Base-by-base conservation (phyloP, 768 basidiomycete species). In the Tricholoma matsutake region DNA sequence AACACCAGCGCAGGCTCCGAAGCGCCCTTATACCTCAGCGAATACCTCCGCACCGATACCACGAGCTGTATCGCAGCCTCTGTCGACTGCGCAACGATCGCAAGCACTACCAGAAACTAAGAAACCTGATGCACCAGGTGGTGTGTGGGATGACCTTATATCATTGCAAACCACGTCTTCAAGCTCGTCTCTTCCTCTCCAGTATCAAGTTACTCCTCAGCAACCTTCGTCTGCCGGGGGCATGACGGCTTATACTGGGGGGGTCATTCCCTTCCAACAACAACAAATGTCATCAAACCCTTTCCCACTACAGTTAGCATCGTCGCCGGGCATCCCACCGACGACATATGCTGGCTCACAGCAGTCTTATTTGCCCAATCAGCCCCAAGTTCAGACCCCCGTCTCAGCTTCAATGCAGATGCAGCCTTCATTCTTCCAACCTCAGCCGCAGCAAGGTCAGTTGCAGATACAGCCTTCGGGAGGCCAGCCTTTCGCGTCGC, bases 111-210 rank as follows among this genome's bases (percentile, higher is more conserved):
- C 31, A 29, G 62, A 66, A 57, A 61, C 68, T 18, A 57, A 56
- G 29, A 63, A 60, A 55, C 65, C 68, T 32, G 59, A 47, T 20
- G 37, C 34, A n/a, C 66, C 71, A n/a, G 69, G 69, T 10, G 75
- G 76, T 54, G 79, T 85, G n/a, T 87, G 86, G 86, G 76, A 80
- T 35, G 86, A 88, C 67, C 73, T 88, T 13, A 68, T 82, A 61
- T 79, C 80, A 45, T 72, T 83, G 29, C 82, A 82, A 61, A 68
- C 59, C 14, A 73, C 78, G n/a, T 68, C 72, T 11, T 71, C 76
- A n/a, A 79, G 72, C 14, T 79, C 85, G 13, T 82, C 86, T 11
- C 75, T 87, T 10, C 86, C 83, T 8, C 72, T 84, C 8, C 83
- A 84, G 64, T 78, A 77, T 45, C 78, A 75, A 59, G 47, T 37